phyloP scores from a whole-genome alignment of 768 basidiomycete genomes.

The Russula sp. region DNA sequence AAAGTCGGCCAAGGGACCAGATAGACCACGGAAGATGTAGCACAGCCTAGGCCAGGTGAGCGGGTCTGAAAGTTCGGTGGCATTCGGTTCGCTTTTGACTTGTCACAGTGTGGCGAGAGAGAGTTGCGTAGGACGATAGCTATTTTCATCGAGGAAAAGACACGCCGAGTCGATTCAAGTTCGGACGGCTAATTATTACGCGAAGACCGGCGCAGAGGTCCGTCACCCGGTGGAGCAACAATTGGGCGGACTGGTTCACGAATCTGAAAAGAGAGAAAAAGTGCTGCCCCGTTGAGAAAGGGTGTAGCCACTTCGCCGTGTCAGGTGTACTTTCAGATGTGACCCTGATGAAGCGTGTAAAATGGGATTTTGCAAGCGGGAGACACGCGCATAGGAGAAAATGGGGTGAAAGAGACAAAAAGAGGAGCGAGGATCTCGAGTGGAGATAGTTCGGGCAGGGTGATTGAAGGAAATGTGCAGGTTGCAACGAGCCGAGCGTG shows the following conservation, averaged over 20 bases:
- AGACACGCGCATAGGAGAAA: neutral
- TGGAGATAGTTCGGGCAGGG: neutral
- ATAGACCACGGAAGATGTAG: neutral
- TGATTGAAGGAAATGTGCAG: too few relatives aligned
- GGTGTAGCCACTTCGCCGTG: neutral
- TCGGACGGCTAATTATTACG: neutral
- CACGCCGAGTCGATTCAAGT: constrained; percentile 5
- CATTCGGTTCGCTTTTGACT: constrained; percentile 3
- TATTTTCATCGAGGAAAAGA: neutral
- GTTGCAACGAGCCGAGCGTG: too few relatives aligned
- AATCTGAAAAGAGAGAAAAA: neutral
- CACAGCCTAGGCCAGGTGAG: neutral
- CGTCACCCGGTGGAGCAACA: neutral
- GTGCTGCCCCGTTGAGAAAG: neutral
- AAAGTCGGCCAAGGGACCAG: constrained; percentile 14
- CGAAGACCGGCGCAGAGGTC: neutral
- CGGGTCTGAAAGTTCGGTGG: neutral
- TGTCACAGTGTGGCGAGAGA: neutral
- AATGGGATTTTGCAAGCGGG: neutral
- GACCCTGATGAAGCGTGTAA: neutral
- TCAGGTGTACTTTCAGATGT: constrained; percentile 7
- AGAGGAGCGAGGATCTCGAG: neutral
- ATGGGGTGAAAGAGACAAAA: neutral
- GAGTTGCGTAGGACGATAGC: constrained; percentile 6
- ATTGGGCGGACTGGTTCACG: neutral